Conservation (phyloP, 2,329 filamentous ascomycete genomes). For the Malbranchea zuffiana region DNA sequence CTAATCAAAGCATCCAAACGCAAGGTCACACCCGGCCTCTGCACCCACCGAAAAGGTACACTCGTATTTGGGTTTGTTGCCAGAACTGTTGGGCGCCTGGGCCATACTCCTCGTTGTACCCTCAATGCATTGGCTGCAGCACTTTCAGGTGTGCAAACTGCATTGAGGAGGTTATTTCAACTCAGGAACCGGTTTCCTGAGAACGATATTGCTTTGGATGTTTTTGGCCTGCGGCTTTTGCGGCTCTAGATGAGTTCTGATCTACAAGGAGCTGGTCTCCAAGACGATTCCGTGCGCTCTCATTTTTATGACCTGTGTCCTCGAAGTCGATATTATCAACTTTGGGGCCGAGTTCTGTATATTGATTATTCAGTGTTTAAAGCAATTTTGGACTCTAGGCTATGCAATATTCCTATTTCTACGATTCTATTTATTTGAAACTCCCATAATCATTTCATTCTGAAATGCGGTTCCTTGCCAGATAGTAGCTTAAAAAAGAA, state of each 20-base stretch:
- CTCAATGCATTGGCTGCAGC: constrained; percentile 10
- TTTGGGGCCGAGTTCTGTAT: neutral
- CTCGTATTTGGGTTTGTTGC: constrained; percentile 12
- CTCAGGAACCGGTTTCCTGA: constrained; percentile 1
- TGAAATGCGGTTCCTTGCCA: no score
- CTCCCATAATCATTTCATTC: no score
- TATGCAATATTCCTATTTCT: no score
- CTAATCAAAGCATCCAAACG: no score
- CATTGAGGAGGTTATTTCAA: constrained; percentile 2
- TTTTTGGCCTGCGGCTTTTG: neutral
- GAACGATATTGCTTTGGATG: no score
- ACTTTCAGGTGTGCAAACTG: constrained; percentile 8
- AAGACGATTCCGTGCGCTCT: no score
- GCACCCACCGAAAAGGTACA: constrained; percentile 6
- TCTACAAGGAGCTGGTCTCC: neutral
- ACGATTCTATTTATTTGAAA: no score
- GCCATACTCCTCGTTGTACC: constrained; percentile 10
- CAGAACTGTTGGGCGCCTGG: constrained; percentile 9
- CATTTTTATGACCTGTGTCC: neutral
- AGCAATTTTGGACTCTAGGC: constrained; percentile 1
- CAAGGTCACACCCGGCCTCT: neutral
- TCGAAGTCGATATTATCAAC: neutral
- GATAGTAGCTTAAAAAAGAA: no score
- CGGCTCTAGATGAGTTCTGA: no score
- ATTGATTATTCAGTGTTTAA: constrained; percentile 2